Evolutionary conservation across 129 eudicot species (phyloP), one percentile per base, ranked within the genome.

Genomic region (Chrysanthemum lavandulifolium): DNA sequence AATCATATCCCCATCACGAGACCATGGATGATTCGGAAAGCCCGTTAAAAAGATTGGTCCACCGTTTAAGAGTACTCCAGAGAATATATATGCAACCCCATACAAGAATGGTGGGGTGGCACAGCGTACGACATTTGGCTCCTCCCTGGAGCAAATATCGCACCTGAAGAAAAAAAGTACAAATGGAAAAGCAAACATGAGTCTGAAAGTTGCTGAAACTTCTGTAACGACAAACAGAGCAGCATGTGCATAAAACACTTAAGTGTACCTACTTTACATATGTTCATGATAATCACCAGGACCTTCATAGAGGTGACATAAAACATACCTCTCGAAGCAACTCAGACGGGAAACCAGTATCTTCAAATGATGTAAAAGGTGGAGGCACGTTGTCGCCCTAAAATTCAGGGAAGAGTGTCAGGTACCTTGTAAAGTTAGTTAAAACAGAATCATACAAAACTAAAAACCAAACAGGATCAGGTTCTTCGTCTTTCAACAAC

Each of bases 101-200:
- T 79, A 33, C 69, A 75, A 73, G 76, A 79, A 80, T 79, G 85
- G 91, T 67, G 51, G 84, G 91, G 92, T 61, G 68, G 87, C 87
- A 88, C 90, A 84, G 91, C 72, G 92, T 94, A 90, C 96, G 98
- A 94, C 96, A 94, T 94, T 90, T 89, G 79, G 90, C 98, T 90
- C 96, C 96, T 87, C 91, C 98, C 62, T 58, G 96, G 98, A 94
- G 98, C 97, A 84, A 94, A 94, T 87, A 87, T 90, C 98, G 98
- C 98, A 94, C 88, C 97, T 90, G 89, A 85, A 40, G 91, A 84
- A 86, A 87, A n/a, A 85, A 79, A 86, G 84, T 78, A 81, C 64
- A 79, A 60, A 86, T 69, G 79, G 76, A 78, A 87, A 82, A 67
- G 65, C 58, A 62, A 83, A 75, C 81, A 80, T 87, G 84, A 87